phyloP scores from a whole-genome alignment of 352 stramenopile species.

The Blastocystis sp. region DNA sequence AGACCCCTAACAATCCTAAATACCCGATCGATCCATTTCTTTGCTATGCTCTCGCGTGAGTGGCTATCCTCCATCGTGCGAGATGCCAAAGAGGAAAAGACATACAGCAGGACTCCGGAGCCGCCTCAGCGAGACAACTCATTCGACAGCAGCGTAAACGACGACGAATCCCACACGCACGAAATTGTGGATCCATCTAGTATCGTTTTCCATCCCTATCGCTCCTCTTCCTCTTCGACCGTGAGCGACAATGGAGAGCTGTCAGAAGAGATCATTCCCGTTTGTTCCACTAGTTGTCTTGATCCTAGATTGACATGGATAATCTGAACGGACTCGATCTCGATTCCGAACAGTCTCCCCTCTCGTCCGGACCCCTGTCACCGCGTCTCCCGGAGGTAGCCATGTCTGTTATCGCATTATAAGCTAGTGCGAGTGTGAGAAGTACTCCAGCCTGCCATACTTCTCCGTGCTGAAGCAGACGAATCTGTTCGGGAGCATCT shows the following conservation, averaged over 20 bases:
- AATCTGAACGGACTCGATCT: constrained; percentile 55
- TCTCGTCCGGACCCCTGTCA: constrained; percentile 16
- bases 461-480: constrained; percentile 66
- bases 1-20: background rate
- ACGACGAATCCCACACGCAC: background rate
- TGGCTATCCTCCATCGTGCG: background rate
- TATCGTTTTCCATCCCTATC: constrained; percentile 58
- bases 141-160: background rate
- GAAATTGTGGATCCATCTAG: background rate
- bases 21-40: background rate
- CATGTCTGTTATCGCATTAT: background rate
- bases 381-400: constrained; percentile 13
- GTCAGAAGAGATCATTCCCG: constrained; percentile 61
- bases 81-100: background rate
- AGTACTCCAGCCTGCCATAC: constrained; percentile 35
- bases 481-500: constrained; percentile 42
- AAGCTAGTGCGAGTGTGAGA: constrained; percentile 20
- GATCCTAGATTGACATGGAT: constrained; percentile 58
- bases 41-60: background rate
- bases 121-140: background rate
- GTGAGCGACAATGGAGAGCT: constrained; percentile 55
- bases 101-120: constrained; percentile 1
- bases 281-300: background rate
- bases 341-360: constrained; percentile 34
- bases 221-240: constrained; percentile 28